phyloP scores from a whole-genome alignment of 148 eudicot genomes.

The Nepenthes gracilis region DNA sequence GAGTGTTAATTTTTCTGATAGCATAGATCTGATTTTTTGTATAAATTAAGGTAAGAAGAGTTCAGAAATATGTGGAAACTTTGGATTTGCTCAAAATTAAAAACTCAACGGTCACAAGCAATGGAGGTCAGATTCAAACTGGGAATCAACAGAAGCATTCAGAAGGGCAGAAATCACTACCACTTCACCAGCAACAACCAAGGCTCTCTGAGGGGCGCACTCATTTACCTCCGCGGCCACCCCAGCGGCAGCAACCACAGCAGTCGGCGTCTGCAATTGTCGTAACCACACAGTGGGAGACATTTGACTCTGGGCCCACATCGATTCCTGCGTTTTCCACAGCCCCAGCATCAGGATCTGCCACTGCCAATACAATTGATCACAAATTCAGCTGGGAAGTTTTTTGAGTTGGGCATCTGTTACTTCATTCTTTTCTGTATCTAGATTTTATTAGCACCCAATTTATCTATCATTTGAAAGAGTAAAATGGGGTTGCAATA shows the following conservation, averaged over 20 bases:
- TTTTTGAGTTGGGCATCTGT: conserved; percentile 45
- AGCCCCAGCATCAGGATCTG: conserved; percentile 1
- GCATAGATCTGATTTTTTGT: background rate
- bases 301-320: conserved; percentile 53
- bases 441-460: conserved; percentile 46
- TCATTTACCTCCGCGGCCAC: conserved; percentile 15
- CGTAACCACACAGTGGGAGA: conserved; percentile 96
- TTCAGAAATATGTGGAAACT: conserved; percentile 82
- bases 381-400: conserved; percentile 75
- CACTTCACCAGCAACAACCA: conserved; percentile 26
- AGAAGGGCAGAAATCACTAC: conserved; percentile 27
- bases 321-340: conserved; percentile 27
- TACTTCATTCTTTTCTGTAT: conserved; percentile 72
- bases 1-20: no score
- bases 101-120: conserved; percentile 27
- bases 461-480: conserved; percentile 13
- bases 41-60: conserved; percentile 50
- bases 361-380: conserved; percentile 8
- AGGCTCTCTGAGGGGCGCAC: conserved; percentile 39
- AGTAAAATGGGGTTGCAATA: background rate
- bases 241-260: conserved; percentile 22
- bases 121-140: conserved; percentile 18
- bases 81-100: conserved; percentile 67
- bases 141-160: conserved; percentile 21
- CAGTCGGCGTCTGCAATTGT: conserved; percentile 49